Evolutionary conservation across 257 asterid genomes (phyloP).

Genomic region (Petunia secreta): DNA sequence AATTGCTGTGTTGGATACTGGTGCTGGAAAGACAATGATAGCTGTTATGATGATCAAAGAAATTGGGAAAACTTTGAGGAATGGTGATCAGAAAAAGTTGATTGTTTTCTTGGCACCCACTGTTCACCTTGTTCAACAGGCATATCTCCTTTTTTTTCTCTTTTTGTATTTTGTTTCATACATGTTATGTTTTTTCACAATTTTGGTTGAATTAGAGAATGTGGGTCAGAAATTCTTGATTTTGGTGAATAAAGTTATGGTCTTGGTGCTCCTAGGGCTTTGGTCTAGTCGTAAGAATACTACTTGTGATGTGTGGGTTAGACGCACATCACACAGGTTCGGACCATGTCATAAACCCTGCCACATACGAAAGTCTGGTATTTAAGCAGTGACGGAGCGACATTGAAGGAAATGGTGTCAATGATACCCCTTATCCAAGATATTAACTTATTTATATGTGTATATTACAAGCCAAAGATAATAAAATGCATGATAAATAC

Average conservation of each 20-base stretch:
- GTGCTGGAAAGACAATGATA: constrained; percentile 58
- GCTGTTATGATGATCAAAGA: constrained; percentile 77
- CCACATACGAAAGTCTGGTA: no score
- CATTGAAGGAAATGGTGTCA: no score
- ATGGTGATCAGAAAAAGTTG: constrained; percentile 52
- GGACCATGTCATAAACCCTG: no score
- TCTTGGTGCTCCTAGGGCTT: no score
- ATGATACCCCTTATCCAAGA: no score
- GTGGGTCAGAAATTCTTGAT: constrained; percentile 10
- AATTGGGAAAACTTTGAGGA: constrained; percentile 54
- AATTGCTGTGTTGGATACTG: constrained; percentile 66
- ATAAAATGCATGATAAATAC: no score
- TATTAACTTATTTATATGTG: no score
- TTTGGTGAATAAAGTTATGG: not conserved
- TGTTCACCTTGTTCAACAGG: constrained; percentile 89
- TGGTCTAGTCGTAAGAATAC: no score
- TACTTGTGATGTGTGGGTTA: no score
- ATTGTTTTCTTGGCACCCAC: constrained; percentile 82
- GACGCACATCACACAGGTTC: no score
- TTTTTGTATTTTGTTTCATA: not conserved
- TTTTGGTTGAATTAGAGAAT: constrained; percentile 12
- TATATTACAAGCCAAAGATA: no score
- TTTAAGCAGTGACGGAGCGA: no score
- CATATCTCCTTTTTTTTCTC: constrained; percentile 24
- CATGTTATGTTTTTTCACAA: not conserved